Percentiles rank a stretch among this genome's conserved stretches.
These are phyloP conservation scores for Monilinia polystroma DNA, from an alignment of 2,329 filamentous ascomycete genomes.

Conservation along the genomic window DNA sequence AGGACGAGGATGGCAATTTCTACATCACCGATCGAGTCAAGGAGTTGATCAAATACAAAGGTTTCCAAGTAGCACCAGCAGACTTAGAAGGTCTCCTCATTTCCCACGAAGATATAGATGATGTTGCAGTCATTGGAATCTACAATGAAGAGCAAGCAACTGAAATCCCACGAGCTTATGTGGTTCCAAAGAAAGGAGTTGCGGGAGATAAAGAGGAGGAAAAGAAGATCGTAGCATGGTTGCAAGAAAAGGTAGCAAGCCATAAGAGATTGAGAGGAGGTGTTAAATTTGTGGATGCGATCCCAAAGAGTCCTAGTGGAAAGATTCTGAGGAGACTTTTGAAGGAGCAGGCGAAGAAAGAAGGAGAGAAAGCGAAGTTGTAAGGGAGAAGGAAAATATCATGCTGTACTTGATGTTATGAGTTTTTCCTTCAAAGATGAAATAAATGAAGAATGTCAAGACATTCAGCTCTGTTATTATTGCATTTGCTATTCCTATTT, in stretches of 20 bases:
- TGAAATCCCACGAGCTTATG: constrained; percentile 66
- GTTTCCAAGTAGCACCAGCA: constrained; percentile 68
- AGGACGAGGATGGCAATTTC: constrained; percentile 73
- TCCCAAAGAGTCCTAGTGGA: constrained; percentile 65
- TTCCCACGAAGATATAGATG: constrained; percentile 47
- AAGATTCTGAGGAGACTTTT: constrained; percentile 52
- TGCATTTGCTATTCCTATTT: too few species aligned
- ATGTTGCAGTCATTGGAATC: constrained; percentile 63
- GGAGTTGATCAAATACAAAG: constrained; percentile 64
- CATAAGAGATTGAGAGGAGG: constrained; percentile 71
- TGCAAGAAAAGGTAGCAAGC: constrained; percentile 58
- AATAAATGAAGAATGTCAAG: neutral
- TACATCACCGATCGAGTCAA: constrained; percentile 87
- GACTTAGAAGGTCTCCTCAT: constrained; percentile 56
- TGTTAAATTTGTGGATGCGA: constrained; percentile 60
- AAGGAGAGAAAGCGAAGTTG: constrained; percentile 28
- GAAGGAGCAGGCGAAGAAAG: constrained; percentile 43
- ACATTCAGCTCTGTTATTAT: too few species aligned
- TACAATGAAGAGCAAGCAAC: constrained; percentile 61
- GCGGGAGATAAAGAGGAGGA: constrained; percentile 33
- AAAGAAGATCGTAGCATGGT: constrained; percentile 54
- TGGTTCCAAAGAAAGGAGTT: constrained; percentile 48
- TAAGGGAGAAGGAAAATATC: neutral
- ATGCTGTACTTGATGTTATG: neutral
- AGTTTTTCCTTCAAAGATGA: neutral